Conservation (phyloP, 2,329 filamentous ascomycete genomes). For the Cadophora malorum region DNA sequence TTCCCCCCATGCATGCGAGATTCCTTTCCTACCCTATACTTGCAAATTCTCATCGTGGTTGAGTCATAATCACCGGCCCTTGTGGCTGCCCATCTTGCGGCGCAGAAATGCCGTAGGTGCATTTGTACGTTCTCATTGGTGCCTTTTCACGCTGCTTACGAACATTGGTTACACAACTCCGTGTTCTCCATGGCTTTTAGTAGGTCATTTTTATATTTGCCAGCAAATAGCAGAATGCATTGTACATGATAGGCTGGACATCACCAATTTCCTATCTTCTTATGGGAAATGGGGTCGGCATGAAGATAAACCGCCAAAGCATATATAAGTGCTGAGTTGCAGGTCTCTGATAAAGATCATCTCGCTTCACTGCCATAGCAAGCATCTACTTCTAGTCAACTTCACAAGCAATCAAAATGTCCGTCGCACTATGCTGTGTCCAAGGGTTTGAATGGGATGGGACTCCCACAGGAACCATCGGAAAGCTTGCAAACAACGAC, state of each 20-base stretch:
- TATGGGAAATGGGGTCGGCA: too few relatives aligned
- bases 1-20: too few relatives aligned
- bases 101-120: not conserved
- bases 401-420: conserved; percentile 1
- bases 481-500: conserved; percentile 45
- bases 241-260: not conserved
- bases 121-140: not conserved
- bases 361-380: not conserved
- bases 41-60: too few relatives aligned
- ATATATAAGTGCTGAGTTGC: not conserved
- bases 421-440: conserved; percentile 44
- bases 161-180: not conserved
- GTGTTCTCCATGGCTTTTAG: not conserved
- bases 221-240: not conserved
- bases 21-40: too few relatives aligned
- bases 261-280: not conserved
- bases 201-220: not conserved
- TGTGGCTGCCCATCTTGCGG: not conserved
- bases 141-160: not conserved
- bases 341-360: not conserved
- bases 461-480: conserved; percentile 45
- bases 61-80: too few relatives aligned
- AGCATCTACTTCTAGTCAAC: not conserved
- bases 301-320: not conserved
- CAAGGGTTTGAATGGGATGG: conserved; percentile 51